phyloP scores from a whole-genome alignment of 2,329 filamentous ascomycete genomes.

The Calonectria pseudoreteaudii region DNA sequence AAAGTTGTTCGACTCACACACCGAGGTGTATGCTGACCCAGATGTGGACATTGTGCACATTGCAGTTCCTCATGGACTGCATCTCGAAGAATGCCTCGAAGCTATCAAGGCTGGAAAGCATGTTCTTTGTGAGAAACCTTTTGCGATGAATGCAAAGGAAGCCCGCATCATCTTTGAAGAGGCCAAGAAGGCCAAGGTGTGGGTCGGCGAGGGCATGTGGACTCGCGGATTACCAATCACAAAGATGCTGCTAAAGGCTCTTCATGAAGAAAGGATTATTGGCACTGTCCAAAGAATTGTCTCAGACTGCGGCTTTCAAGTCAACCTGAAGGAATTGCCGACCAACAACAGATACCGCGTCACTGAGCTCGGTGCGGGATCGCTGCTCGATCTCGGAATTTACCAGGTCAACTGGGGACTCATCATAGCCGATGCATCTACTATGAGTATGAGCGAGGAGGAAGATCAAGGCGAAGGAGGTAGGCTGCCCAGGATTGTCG shows the following conservation, averaged over 20 bases:
- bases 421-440: not conserved
- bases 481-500: not conserved
- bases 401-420: slow-evolving; percentile 42
- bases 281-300: not conserved
- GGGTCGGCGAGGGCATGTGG: slow-evolving; percentile 51
- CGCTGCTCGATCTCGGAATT: slow-evolving; percentile 47
- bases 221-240: slow-evolving; percentile 48
- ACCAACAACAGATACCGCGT: slow-evolving; percentile 13
- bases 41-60: slow-evolving; percentile 51
- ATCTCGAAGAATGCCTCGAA: slow-evolving; percentile 47
- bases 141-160: slow-evolving; percentile 46
- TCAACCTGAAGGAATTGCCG: not conserved
- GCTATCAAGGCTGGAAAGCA: slow-evolving; percentile 50
- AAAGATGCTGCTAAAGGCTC: not conserved
- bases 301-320: slow-evolving; percentile 2
- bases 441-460: not conserved
- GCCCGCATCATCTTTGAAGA: slow-evolving; percentile 44
- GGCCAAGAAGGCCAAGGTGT: slow-evolving; percentile 46
- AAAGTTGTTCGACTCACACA: slow-evolving; percentile 46
- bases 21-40: slow-evolving; percentile 41
- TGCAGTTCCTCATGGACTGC: slow-evolving; percentile 48
- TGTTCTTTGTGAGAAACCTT: slow-evolving; percentile 51
- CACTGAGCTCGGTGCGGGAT: slow-evolving; percentile 36
- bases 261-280: slow-evolving; percentile 10
- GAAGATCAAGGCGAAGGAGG: not conserved